A percentile compares a stretch with the other conserved stretches of the same genome.
These are phyloP conservation scores for Abelmoschus esculentus DNA, from an alignment of 345 rosid genomes.

Conservation along the genomic window DNA sequence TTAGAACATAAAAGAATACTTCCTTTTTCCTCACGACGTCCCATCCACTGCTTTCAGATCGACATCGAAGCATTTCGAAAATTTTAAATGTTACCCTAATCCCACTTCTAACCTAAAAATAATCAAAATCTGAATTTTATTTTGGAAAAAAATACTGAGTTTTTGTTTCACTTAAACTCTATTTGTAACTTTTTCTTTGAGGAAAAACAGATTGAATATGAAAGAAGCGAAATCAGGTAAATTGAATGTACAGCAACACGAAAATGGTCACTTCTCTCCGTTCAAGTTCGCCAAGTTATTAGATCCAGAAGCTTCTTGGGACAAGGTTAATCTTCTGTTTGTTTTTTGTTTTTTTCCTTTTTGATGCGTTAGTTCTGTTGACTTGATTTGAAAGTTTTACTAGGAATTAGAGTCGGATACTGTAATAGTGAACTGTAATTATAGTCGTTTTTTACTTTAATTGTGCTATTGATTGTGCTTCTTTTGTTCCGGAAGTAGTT, in stretches of 20 bases:
- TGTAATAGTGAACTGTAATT: not conserved
- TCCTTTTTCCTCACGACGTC: not conserved
- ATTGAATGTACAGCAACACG: conserved; percentile 41
- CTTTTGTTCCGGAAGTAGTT: not conserved
- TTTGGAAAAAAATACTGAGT: no score
- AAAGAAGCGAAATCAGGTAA: conserved; percentile 50
- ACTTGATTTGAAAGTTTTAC: not conserved
- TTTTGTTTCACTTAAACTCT: not conserved
- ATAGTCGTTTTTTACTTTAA: not conserved
- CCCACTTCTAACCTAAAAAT: not conserved
- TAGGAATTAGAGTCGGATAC: not conserved
- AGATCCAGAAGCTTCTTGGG: conserved; percentile 92
- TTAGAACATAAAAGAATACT: not conserved
- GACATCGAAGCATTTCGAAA: not conserved
- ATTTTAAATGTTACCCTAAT: not conserved
- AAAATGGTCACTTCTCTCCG: conserved; percentile 66
- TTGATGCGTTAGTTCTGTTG: not conserved
- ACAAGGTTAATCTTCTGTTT: conserved; percentile 39
- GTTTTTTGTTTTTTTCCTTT: no score
- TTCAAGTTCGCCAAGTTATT: conserved; percentile 62
- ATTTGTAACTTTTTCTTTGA: not conserved
- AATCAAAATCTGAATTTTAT: not conserved
- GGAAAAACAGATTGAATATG: conserved; percentile 20
- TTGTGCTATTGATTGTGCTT: not conserved
- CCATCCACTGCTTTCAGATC: conserved; percentile 7